Evolutionary conservation across 805 yeast species (phyloP).

Genomic region (Sugiyamaella marilandica): DNA sequence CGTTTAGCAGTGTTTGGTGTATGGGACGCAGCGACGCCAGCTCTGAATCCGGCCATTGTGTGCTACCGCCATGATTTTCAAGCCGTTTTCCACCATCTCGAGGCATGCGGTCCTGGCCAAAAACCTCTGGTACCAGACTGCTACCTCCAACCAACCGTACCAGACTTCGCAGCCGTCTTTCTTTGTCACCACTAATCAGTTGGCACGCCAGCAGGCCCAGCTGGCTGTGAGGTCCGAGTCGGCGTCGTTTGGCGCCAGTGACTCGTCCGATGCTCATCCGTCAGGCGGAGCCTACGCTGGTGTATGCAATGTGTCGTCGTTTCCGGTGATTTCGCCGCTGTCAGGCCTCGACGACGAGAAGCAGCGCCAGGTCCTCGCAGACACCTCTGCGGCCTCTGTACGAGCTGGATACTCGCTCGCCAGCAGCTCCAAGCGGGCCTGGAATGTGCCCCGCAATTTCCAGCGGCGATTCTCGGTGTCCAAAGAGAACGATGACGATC

Average conservation of each 20-base stretch:
- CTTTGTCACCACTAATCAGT: slow-evolving; percentile 38
- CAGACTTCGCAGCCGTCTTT: slow-evolving; percentile 33
- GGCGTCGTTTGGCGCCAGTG: slow-evolving; percentile 10
- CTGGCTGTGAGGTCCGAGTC: slow-evolving; percentile 21
- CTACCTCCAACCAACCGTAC: slow-evolving; percentile 22
- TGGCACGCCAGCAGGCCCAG: slow-evolving; percentile 36
- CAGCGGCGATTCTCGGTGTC: background rate
- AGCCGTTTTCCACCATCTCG: slow-evolving; percentile 34
- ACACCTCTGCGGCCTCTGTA: background rate
- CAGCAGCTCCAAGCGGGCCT: slow-evolving; percentile 10
- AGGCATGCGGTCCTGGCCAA: slow-evolving; percentile 38
- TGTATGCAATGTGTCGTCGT: slow-evolving; percentile 15
- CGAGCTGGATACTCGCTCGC: slow-evolving; percentile 6
- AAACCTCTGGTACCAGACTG: slow-evolving; percentile 30
- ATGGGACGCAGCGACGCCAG: no score
- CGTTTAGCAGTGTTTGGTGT: no score
- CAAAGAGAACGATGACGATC: background rate
- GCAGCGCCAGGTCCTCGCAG: slow-evolving; percentile 16
- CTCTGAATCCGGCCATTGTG: background rate
- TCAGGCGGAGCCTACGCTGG: slow-evolving; percentile 16
- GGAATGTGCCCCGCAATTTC: background rate
- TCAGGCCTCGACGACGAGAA: slow-evolving; percentile 23
- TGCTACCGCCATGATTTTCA: slow-evolving; percentile 31
- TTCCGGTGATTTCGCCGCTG: slow-evolving; percentile 19
- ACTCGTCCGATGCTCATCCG: slow-evolving; percentile 3